phyloP scores from a whole-genome alignment of 2,329 filamentous ascomycete species.

The Laburnicola sp. region DNA sequence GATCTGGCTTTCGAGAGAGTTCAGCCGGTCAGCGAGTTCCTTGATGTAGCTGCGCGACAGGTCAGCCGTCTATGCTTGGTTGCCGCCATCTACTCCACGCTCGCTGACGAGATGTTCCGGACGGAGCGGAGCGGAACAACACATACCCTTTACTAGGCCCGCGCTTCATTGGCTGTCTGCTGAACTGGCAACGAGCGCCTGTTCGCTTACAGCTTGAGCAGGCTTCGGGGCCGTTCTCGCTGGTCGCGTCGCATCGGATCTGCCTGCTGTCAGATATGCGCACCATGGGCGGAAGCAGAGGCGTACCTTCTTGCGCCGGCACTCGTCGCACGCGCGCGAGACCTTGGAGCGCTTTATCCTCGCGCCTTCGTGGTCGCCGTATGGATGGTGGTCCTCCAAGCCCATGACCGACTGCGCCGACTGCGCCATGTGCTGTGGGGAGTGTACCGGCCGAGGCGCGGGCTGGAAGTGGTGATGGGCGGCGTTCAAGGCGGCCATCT shows the following conservation, averaged over 20 bases:
- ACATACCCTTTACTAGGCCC: slow-evolving; percentile 48
- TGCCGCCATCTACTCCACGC: not conserved
- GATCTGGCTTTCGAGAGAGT: slow-evolving; percentile 44
- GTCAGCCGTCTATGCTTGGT: slow-evolving; percentile 14
- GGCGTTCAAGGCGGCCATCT: slow-evolving; percentile 31
- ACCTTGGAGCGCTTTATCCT: slow-evolving; percentile 46
- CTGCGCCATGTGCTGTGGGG: slow-evolving; percentile 46
- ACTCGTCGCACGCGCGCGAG: slow-evolving; percentile 49
- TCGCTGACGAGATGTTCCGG: not conserved
- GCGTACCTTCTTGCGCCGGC: slow-evolving; percentile 46
- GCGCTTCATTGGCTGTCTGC: slow-evolving; percentile 47
- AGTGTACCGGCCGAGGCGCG: slow-evolving; percentile 40
- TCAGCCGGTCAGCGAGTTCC: slow-evolving; percentile 45
- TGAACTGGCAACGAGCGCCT: slow-evolving; percentile 46
- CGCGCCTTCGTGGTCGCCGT: slow-evolving; percentile 39
- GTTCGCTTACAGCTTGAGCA: slow-evolving; percentile 48
- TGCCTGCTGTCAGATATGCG: slow-evolving; percentile 24
- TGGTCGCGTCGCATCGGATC: slow-evolving; percentile 48
- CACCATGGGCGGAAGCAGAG: not conserved
- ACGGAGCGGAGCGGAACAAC: slow-evolving; percentile 7
- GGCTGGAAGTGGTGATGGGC: slow-evolving; percentile 42
- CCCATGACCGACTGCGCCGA: slow-evolving; percentile 47
- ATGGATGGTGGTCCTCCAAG: slow-evolving; percentile 39
- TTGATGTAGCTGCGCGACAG: slow-evolving; percentile 43
- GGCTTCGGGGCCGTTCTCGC: slow-evolving; percentile 45